Conservation (phyloP, 305 asterid genomes). For the Vinca major region DNA sequence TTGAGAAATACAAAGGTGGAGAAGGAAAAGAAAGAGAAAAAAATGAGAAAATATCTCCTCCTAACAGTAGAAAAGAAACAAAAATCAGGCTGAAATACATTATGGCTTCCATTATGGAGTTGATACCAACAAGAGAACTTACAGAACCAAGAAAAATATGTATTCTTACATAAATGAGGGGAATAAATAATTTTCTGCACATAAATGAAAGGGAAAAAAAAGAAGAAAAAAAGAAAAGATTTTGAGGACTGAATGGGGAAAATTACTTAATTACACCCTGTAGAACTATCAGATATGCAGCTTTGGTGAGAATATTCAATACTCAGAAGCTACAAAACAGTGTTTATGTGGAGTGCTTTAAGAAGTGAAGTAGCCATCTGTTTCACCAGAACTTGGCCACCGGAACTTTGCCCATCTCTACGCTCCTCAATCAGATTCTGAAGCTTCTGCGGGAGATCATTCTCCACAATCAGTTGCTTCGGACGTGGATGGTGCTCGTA, state of each 20-base stretch:
- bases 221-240: neutral
- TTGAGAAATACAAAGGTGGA: too few species aligned
- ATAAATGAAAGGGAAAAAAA: neutral
- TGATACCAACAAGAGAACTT: too few species aligned
- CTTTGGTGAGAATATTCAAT: neutral
- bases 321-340: constrained; percentile 50
- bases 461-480: constrained; percentile 95
- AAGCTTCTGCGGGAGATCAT: constrained; percentile 85
- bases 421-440: constrained; percentile 91
- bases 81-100: too few species aligned
- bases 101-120: too few species aligned
- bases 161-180: too few species aligned
- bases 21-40: too few species aligned
- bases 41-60: too few species aligned
- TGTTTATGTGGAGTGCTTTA: constrained; percentile 92
- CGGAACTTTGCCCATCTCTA: constrained; percentile 93
- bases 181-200: neutral
- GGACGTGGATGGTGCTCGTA: constrained; percentile 98
- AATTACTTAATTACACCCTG: constrained; percentile 4
- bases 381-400: constrained; percentile 95
- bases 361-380: constrained; percentile 99
- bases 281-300: constrained; percentile 5
- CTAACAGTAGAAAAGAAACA: too few species aligned
- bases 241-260: neutral
- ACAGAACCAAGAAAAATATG: too few species aligned